These are phyloP conservation scores for Cyberlindnera sargentensis DNA, from an alignment of 805 yeast genomes.

Conservation along the genomic window DNA sequence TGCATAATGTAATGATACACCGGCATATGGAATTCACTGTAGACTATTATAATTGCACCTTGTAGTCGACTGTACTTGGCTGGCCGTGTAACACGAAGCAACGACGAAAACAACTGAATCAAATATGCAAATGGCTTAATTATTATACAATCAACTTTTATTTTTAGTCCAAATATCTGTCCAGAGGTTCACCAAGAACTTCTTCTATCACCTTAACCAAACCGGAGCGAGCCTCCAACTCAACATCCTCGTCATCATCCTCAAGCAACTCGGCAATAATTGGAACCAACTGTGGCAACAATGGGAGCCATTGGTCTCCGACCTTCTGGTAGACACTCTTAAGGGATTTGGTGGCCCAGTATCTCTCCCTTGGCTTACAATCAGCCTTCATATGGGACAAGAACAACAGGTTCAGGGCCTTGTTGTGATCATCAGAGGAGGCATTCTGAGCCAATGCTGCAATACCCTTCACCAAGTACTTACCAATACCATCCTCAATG, in stretches of 20 bases:
- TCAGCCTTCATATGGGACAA: constrained; percentile 62
- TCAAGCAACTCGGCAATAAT: constrained; percentile 91
- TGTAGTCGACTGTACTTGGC: too few species aligned
- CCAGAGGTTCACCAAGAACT: constrained; percentile 92
- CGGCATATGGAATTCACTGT: background rate
- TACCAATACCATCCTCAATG: constrained; percentile 71
- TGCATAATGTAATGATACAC: background rate
- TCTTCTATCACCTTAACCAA: constrained; percentile 86
- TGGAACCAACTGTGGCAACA: constrained; percentile 93
- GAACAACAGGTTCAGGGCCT: constrained; percentile 57
- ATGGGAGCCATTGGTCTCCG: constrained; percentile 90
- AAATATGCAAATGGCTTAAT: too few species aligned
- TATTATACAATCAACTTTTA: too few species aligned
- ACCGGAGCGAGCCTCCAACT: constrained; percentile 83
- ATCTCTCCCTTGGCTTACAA: constrained; percentile 50
- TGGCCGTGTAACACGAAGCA: too few species aligned
- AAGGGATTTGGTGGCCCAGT: constrained; percentile 76
- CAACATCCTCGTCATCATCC: constrained; percentile 92
- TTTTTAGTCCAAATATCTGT: constrained; percentile 53
- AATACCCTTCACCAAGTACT: constrained; percentile 72
- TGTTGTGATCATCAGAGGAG: constrained; percentile 68
- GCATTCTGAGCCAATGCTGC: constrained; percentile 68
- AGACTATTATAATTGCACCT: too few species aligned
- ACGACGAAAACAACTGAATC: too few species aligned
- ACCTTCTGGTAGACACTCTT: constrained; percentile 81